Evolutionary conservation across 1,139 yeast genomes (phyloP).

Genomic region (Eremothecium coryli): DNA sequence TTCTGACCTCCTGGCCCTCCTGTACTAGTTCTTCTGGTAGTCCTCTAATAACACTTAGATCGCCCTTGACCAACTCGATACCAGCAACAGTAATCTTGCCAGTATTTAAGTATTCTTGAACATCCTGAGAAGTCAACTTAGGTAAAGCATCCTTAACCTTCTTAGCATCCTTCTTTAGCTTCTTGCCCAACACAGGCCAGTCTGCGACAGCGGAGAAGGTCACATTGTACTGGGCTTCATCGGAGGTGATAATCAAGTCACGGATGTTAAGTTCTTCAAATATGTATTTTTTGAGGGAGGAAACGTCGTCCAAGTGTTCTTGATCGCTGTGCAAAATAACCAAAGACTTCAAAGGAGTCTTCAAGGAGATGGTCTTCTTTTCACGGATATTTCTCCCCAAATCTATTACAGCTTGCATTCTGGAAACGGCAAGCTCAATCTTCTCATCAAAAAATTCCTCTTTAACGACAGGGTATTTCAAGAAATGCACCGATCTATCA

Average conservation of each 20-base stretch:
- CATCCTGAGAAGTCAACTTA: conserved; percentile 66
- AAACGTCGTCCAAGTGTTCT: conserved; percentile 67
- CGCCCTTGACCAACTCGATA: conserved; percentile 77
- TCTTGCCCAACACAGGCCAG: conserved; percentile 98
- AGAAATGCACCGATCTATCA: conserved; percentile 82
- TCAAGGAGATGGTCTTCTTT: conserved; percentile 84
- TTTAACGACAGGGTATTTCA: conserved; percentile 80
- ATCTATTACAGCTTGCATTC: conserved; percentile 97
- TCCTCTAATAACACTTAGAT: conserved; percentile 83
- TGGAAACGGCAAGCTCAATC: conserved; percentile 74
- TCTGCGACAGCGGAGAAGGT: conserved; percentile 93
- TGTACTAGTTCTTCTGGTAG: conserved; percentile 56
- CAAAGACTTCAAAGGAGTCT: conserved; percentile 86
- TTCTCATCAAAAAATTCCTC: conserved; percentile 69
- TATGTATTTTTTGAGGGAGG: conserved; percentile 68
- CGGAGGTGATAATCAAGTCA: conserved; percentile 76
- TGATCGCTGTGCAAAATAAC: conserved; percentile 77
- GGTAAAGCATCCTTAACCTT: conserved; percentile 93
- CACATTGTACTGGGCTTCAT: conserved; percentile 86
- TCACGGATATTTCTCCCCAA: conserved; percentile 95
- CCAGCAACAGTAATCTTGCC: conserved; percentile 84
- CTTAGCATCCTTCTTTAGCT: conserved; percentile 87
- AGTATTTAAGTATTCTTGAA: conserved; percentile 59
- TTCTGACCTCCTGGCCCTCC: conserved; percentile 74
- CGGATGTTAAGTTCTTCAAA: conserved; percentile 88